Conservation (phyloP, 2,329 filamentous ascomycete species). For the Mariannaea sp. region DNA sequence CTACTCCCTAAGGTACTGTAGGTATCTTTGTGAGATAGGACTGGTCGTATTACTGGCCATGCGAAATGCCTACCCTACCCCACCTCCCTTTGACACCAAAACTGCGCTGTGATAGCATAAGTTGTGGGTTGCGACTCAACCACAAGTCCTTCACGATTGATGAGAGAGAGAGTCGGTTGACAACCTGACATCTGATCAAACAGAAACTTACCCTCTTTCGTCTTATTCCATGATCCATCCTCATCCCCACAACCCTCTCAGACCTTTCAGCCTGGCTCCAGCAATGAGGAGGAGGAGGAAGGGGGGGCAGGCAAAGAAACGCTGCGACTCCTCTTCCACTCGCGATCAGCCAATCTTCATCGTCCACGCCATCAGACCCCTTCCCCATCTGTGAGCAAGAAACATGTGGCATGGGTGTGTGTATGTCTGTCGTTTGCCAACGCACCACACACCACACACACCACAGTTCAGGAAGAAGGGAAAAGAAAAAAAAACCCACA, state of each 20-base stretch:
- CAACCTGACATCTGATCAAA: neutral
- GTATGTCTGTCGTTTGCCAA: conserved; percentile 29
- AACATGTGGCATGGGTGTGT: conserved; percentile 24
- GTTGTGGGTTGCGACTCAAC: neutral
- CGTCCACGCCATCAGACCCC: conserved; percentile 35
- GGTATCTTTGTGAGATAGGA: too few relatives aligned
- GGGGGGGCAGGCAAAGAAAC: neutral
- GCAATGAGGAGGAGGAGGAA: too few relatives aligned
- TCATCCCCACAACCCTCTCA: neutral
- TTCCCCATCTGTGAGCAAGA: conserved; percentile 16
- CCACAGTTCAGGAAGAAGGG: too few relatives aligned
- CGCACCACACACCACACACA: conserved; percentile 27
- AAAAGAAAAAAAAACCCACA: conserved; percentile 7
- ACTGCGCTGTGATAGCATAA: neutral
- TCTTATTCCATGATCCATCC: neutral
- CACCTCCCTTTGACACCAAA: too few relatives aligned
- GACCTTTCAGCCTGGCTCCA: too few relatives aligned
- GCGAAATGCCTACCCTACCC: too few relatives aligned
- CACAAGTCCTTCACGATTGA: too few relatives aligned
- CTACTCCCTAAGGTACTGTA: too few relatives aligned
- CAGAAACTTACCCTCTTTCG: neutral
- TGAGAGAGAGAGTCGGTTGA: neutral
- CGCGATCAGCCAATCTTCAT: conserved; percentile 33
- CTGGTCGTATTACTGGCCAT: too few relatives aligned
- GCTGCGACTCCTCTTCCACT: conserved; percentile 6